These are phyloP conservation scores for Phytopythium cucurbitacearum DNA, from an alignment of 352 stramenopile genomes.

Conservation along the genomic window DNA sequence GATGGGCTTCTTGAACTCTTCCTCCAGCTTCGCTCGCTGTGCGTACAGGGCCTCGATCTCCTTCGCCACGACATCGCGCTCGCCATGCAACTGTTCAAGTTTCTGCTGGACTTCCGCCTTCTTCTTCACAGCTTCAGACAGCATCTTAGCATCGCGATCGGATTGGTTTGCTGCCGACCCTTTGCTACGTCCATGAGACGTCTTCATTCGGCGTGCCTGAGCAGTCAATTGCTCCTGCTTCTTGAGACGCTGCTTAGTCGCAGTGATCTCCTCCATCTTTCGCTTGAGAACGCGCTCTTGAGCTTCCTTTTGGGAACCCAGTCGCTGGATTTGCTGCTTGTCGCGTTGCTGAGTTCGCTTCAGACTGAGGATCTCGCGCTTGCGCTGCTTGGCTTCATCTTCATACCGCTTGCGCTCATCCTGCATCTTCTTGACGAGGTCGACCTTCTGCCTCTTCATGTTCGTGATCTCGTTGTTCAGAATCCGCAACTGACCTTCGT, in stretches of 20 bases:
- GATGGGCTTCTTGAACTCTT: slow-evolving; percentile 62
- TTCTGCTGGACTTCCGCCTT: slow-evolving; percentile 81
- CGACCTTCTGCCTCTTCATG: slow-evolving; percentile 89
- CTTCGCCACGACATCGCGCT: slow-evolving; percentile 68
- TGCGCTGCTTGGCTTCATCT: slow-evolving; percentile 72
- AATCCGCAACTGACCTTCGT: slow-evolving; percentile 78
- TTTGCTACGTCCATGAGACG: slow-evolving; percentile 50
- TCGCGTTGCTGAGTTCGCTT: slow-evolving; percentile 81
- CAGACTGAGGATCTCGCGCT: slow-evolving; percentile 72
- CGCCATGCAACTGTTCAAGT: slow-evolving; percentile 75
- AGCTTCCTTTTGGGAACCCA: slow-evolving; percentile 79
- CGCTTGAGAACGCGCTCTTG: slow-evolving; percentile 85
- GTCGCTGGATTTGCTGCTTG: slow-evolving; percentile 78
- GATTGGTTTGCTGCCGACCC: slow-evolving; percentile 20
- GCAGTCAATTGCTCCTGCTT: slow-evolving; percentile 77
- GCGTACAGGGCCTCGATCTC: slow-evolving; percentile 82
- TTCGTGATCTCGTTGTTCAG: slow-evolving; percentile 77
- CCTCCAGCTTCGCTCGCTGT: slow-evolving; percentile 65
- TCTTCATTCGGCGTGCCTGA: slow-evolving; percentile 64
- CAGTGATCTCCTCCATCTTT: slow-evolving; percentile 84
- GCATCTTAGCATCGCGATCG: slow-evolving; percentile 67
- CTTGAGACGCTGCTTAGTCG: slow-evolving; percentile 75
- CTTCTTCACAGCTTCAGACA: slow-evolving; percentile 83
- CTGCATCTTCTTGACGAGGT: slow-evolving; percentile 86
- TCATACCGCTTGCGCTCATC: slow-evolving; percentile 81